A percentile compares a stretch with the other conserved stretches of the same genome.
phyloP scores from a whole-genome alignment of 2,329 filamentous ascomycete species.

The Ustulina deusta region DNA sequence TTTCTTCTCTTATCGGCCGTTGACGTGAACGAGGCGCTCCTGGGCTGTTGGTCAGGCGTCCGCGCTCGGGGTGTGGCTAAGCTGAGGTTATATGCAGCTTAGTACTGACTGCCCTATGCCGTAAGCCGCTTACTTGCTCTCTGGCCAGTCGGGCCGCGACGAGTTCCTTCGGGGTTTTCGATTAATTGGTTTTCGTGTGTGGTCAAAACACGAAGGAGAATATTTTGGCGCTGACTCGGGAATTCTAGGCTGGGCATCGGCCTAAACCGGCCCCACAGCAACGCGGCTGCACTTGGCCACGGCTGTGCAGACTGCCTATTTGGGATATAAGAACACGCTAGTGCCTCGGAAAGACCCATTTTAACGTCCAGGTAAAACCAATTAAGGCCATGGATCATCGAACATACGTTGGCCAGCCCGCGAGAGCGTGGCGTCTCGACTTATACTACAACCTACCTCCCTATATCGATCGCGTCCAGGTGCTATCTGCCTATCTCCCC shows the following conservation, averaged over 20 bases:
- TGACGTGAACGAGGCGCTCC: neutral
- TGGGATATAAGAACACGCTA: neutral
- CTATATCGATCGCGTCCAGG: neutral
- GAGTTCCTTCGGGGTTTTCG: too few species aligned
- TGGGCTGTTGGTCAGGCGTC: too few species aligned
- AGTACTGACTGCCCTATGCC: too few species aligned
- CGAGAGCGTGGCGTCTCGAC: neutral
- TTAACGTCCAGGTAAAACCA: neutral
- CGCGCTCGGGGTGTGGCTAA: neutral
- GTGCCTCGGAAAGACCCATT: neutral
- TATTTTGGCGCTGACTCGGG: too few species aligned
- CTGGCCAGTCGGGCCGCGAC: too few species aligned
- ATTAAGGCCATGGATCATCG: neutral
- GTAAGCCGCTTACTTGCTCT: too few species aligned
- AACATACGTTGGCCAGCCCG: too few species aligned
- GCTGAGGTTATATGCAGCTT: too few species aligned
- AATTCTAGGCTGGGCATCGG: constrained; percentile 12
- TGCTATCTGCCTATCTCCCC: neutral
- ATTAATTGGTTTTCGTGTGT: too few species aligned
- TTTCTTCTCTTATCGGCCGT: neutral
- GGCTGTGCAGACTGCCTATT: constrained; percentile 8
- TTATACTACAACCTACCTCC: neutral
- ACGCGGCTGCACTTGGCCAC: constrained; percentile 5
- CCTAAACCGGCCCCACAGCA: neutral
- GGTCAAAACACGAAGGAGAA: too few species aligned